Evolutionary conservation across 139 green algal genomes (phyloP).

Genomic region (Chlamydomonas schloesseri): DNA sequence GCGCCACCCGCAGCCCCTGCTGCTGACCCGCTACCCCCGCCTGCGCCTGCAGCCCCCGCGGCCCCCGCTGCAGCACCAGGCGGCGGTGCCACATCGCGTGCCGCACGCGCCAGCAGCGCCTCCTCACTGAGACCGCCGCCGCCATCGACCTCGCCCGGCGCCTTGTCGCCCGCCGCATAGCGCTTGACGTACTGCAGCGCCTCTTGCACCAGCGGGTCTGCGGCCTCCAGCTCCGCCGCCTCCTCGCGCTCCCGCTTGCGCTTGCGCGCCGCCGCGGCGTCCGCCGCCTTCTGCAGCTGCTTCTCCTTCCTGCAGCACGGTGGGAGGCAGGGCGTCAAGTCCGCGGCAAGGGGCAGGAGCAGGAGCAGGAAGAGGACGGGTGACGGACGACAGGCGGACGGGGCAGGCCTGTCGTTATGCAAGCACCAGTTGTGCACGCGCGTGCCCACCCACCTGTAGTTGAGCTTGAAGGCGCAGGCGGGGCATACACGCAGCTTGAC

Average conservation of each 20-base stretch:
- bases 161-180: background rate
- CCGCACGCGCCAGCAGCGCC: constrained; percentile 7
- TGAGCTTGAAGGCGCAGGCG: constrained; percentile 85
- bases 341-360: too few relatives aligned
- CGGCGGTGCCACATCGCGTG: constrained; percentile 32
- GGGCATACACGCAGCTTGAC: constrained; percentile 88
- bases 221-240: background rate
- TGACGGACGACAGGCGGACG: too few relatives aligned
- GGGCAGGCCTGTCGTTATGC: too few relatives aligned
- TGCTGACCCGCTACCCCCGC: background rate
- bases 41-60: background rate
- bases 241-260: constrained; percentile 13
- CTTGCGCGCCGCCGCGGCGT: constrained; percentile 23
- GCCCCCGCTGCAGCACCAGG: background rate
- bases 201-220: constrained; percentile 20
- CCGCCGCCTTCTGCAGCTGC: constrained; percentile 12
- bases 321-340: too few relatives aligned
- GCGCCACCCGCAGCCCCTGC: background rate
- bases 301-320: constrained; percentile 13
- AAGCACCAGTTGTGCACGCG: too few relatives aligned
- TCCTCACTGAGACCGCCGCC: background rate
- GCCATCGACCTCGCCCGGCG: background rate
- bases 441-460: constrained; percentile 67
- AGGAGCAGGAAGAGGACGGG: too few relatives aligned
- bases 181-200: constrained; percentile 27